A percentile compares a stretch with the other conserved stretches of the same genome.
phyloP scores from a whole-genome alignment of 2,329 filamentous ascomycete genomes.

The Colletotrichum tamarilloi region DNA sequence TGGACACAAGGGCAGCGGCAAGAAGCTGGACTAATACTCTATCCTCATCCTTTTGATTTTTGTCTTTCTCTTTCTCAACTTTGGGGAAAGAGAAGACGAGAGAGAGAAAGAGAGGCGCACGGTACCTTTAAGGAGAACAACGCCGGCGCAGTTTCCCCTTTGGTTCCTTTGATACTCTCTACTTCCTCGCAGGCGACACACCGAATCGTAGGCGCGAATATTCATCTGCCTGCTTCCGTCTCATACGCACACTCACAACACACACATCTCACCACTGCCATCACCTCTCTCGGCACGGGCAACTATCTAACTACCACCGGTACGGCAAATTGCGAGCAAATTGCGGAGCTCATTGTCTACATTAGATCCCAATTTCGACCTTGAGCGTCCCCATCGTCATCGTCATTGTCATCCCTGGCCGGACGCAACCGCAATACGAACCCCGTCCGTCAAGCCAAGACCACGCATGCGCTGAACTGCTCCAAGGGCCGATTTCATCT shows the following conservation, averaged over 20 bases:
- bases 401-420: background rate
- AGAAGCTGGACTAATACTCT: background rate
- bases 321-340: background rate
- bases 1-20: background rate
- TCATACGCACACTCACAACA: background rate
- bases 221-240: background rate
- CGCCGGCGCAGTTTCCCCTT: background rate
- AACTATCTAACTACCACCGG: background rate
- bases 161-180: background rate
- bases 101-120: background rate
- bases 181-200: slow-evolving; percentile 1
- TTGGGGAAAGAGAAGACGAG: background rate
- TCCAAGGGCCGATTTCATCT: background rate
- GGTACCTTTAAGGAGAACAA: slow-evolving; percentile 1
- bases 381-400: no score
- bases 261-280: background rate
- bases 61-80: background rate
- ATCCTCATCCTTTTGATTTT: no score
- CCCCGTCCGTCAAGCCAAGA: background rate
- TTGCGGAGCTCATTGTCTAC: no score
- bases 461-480: background rate
- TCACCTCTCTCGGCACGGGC: background rate
- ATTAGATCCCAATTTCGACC: no score
- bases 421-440: background rate
- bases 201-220: background rate